phyloP scores from a whole-genome alignment of 805 yeast genomes.

The Candida hispaniensis region DNA sequence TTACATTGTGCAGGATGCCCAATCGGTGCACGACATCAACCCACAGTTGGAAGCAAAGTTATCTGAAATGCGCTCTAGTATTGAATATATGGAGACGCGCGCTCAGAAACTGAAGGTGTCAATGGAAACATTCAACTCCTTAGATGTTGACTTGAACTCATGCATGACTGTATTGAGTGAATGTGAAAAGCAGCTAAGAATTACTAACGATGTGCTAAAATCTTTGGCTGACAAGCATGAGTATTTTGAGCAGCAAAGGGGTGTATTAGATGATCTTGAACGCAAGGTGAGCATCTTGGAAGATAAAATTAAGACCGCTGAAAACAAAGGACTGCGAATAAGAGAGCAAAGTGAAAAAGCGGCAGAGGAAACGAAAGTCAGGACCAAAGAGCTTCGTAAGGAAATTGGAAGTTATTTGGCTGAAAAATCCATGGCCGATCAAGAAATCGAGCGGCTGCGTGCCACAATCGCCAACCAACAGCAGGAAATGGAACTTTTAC shows the following conservation, averaged over 20 bases:
- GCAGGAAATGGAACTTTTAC: too few species aligned
- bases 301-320: slow-evolving; percentile 8
- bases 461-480: too few species aligned
- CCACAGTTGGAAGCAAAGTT: slow-evolving; percentile 3
- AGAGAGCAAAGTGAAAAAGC: slow-evolving; percentile 8
- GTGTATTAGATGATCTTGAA: too few species aligned
- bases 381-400: slow-evolving; percentile 7
- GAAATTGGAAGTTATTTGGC: slow-evolving; percentile 11
- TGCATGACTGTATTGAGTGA: slow-evolving; percentile 5
- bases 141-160: slow-evolving; percentile 11
- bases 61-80: neutral
- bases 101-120: slow-evolving; percentile 10
- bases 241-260: slow-evolving; percentile 1
- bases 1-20: slow-evolving; percentile 9
- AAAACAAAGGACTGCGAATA: slow-evolving; percentile 6
- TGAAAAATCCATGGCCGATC: slow-evolving; percentile 6
- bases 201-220: neutral
- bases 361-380: slow-evolving; percentile 1
- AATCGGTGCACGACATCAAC: too few species aligned
- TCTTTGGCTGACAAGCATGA: slow-evolving; percentile 5
- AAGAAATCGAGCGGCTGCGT: slow-evolving; percentile 5
- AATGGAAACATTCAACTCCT: slow-evolving; percentile 10
- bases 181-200: slow-evolving; percentile 3
- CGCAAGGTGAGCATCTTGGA: slow-evolving; percentile 1
- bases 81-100: slow-evolving; percentile 5